Base-by-base conservation (phyloP, 2,329 filamentous ascomycete genomes). In the Lasiodiplodia sp. region DNA sequence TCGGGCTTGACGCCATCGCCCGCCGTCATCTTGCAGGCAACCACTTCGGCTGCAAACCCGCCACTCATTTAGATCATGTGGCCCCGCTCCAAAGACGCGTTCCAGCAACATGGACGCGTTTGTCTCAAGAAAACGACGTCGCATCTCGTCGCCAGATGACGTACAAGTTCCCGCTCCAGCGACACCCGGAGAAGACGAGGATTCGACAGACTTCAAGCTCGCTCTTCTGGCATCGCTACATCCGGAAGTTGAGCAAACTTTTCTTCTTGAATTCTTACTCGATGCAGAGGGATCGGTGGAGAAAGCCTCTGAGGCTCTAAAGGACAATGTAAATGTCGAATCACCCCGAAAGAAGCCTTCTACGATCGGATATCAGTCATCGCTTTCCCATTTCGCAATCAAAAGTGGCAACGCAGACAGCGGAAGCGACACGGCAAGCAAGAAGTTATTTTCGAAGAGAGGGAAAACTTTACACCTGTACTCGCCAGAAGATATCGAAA, bases 181-280 rank as follows among this genome's bases (percentile, higher is more conserved):
- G 18, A 6, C n/a, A 40, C 14, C 28, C 56, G 58, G 37, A 57
- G 44, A 23, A 64, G 86, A 89, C 18, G 88, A 94, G 18, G 88
- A 94, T n/a, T 90, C 92, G 1, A 99, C 96, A 0, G 96, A 98
- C 71, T 84, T 96, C 73, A 98, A 97, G 76, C 82, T 99, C 16
- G 94, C 94, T 1, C 83, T 97, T 1, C 82, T 99, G 3, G 87
- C 91, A 2, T 98, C 96, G 0, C 81, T 97, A 0, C 86, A 94
- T 72, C 88, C 92, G 0, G 77, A 83, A 0, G 72, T 89, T 4
- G 85, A 88, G 8, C 89, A 92, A 57, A 87, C 90, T 44, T 83
- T 85, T 0, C 83, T 97, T 0, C 85, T 99, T 0, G 95, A 98
- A 71, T 82, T 93, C 6, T 84, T 98, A 0, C 83, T 97, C 0